These are phyloP conservation scores for Cydonia oblonga DNA, from an alignment of 331 rosid genomes.

Conservation along the genomic window DNA sequence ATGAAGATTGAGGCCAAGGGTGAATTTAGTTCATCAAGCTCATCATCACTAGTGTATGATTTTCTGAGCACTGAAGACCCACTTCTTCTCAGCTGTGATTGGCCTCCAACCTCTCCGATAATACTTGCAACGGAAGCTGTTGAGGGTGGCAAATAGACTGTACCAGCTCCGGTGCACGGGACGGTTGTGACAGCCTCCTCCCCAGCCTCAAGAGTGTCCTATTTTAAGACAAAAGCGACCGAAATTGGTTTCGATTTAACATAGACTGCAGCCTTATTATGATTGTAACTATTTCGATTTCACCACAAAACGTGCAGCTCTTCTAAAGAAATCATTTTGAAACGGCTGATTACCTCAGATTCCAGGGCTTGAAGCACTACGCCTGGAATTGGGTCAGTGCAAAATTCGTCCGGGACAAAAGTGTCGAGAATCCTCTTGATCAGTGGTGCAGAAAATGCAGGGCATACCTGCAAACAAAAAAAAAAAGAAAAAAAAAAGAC, in stretches of 20 bases:
- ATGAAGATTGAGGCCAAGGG: constrained; percentile 57
- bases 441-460: constrained; percentile 60
- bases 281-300: neutral
- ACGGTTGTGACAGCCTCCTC: constrained; percentile 36
- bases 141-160: constrained; percentile 58
- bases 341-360: constrained; percentile 37
- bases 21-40: constrained; percentile 74
- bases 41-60: constrained; percentile 91
- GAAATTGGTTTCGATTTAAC: neutral
- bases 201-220: constrained; percentile 46
- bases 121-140: constrained; percentile 37
- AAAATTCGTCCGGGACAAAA: constrained; percentile 84
- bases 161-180: constrained; percentile 68
- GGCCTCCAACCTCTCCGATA: constrained; percentile 47
- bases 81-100: constrained; percentile 62
- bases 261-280: neutral
- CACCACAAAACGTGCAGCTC: neutral
- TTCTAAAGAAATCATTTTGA: neutral
- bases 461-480: constrained; percentile 65
- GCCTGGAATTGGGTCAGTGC: constrained; percentile 80
- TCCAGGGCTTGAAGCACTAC: constrained; percentile 64
- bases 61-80: constrained; percentile 70
- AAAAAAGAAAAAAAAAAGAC: neutral
- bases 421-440: constrained; percentile 66
- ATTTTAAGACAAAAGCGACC: constrained; percentile 15